Evolutionary conservation across 306 rosid species (phyloP).

Genomic region (Vachellia collinsii): DNA sequence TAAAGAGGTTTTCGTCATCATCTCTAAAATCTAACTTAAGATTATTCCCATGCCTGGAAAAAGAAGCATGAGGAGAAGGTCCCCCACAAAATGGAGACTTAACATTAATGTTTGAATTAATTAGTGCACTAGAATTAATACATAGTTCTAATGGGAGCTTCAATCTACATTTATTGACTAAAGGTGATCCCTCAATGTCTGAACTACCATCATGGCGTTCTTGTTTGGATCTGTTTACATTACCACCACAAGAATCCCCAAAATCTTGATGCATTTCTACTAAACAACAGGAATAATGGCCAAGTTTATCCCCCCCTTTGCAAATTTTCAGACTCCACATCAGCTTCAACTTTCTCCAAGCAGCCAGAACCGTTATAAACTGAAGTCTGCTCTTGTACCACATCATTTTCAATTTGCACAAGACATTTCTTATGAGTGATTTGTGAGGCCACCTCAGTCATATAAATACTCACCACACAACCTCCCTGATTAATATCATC

Average conservation of each 20-base stretch:
- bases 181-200: constrained; percentile 42
- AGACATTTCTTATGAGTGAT: constrained; percentile 46
- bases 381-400: constrained; percentile 49
- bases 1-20: constrained; percentile 75
- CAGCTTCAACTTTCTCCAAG: constrained; percentile 43
- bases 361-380: constrained; percentile 42
- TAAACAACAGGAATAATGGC: constrained; percentile 40
- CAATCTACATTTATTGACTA: constrained; percentile 49
- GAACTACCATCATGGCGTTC: constrained; percentile 37
- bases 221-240: constrained; percentile 40
- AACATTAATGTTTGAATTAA: constrained; percentile 42
- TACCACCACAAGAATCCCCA: constrained; percentile 47
- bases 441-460: too few species aligned
- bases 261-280: constrained; percentile 45
- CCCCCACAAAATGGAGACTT: constrained; percentile 50
- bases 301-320: constrained; percentile 43
- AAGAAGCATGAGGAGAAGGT: constrained; percentile 53
- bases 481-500: constrained; percentile 51
- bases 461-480: constrained; percentile 52
- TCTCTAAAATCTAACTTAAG: constrained; percentile 75
- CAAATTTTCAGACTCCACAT: constrained; percentile 47
- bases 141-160: constrained; percentile 49
- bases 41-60: constrained; percentile 64
- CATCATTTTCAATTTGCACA: constrained; percentile 43
- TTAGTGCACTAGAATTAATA: constrained; percentile 50